These are phyloP conservation scores for Nakazawaea molendinolei DNA, from an alignment of 805 yeast species.

Conservation along the genomic window DNA sequence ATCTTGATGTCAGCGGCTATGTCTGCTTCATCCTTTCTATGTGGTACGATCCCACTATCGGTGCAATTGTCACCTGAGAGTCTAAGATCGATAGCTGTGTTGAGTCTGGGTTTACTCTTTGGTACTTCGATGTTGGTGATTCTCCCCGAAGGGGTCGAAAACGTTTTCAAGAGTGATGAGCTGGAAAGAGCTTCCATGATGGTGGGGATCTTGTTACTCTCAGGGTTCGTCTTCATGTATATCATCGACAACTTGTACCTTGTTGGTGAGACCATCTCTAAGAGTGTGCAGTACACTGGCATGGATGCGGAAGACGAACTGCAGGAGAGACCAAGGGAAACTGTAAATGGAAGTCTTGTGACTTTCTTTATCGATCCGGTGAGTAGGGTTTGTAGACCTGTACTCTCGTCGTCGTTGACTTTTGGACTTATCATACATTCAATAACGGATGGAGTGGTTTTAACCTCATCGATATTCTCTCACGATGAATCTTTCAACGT, in stretches of 20 bases:
- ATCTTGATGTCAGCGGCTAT: constrained; percentile 6
- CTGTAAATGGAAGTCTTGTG: too few species aligned
- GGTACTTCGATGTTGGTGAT: constrained; percentile 55
- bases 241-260: constrained; percentile 35
- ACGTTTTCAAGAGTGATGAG: constrained; percentile 21
- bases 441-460: constrained; percentile 64
- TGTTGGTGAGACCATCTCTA: not conserved
- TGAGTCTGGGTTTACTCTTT: constrained; percentile 55
- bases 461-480: constrained; percentile 48
- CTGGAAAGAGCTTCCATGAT: constrained; percentile 19
- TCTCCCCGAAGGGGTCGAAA: constrained; percentile 60
- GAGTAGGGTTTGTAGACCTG: constrained; percentile 27
- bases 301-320: constrained; percentile 9
- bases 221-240: constrained; percentile 51
- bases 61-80: constrained; percentile 19
- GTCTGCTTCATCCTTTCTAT: constrained; percentile 19
- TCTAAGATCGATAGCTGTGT: constrained; percentile 35
- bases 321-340: too few species aligned
- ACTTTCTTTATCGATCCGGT: constrained; percentile 13
- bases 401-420: constrained; percentile 22
- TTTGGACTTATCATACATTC: constrained; percentile 63
- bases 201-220: constrained; percentile 42
- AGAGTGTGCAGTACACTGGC: constrained; percentile 5
- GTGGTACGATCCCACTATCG: constrained; percentile 23
- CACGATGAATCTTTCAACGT: constrained; percentile 29